Evolutionary conservation across 176 grass and related monocot species (phyloP).

Genomic region (Triticum urartu): DNA sequence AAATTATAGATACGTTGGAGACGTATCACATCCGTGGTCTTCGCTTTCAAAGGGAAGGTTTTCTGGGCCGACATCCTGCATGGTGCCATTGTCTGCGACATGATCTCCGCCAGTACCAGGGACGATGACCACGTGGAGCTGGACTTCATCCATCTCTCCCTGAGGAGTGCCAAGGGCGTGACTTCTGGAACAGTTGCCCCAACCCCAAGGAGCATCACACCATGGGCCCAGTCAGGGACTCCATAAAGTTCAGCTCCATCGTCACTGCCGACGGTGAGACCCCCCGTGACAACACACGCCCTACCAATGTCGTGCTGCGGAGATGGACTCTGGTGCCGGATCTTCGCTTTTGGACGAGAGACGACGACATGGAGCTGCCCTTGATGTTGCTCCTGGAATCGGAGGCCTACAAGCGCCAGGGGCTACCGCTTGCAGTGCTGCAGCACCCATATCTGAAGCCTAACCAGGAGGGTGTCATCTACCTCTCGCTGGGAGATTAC

Average conservation of each 20-base stretch:
- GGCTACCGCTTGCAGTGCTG: not conserved
- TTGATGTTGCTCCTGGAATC: not conserved
- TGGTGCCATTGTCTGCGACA: conserved; percentile 1
- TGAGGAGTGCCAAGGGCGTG: not conserved
- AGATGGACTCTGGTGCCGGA: not conserved
- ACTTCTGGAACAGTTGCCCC: not conserved
- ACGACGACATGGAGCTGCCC: not conserved
- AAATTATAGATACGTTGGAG: too few relatives aligned
- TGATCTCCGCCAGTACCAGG: not conserved
- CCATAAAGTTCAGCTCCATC: conserved; percentile 1
- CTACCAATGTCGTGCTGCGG: not conserved
- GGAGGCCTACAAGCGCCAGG: not conserved
- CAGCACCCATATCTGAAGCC: not conserved
- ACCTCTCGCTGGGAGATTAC: conserved; percentile 3
- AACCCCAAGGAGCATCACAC: not conserved
- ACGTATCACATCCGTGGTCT: not conserved
- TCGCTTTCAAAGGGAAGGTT: not conserved
- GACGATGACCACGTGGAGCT: not conserved
- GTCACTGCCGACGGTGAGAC: not conserved
- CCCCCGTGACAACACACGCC: not conserved
- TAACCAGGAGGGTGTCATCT: not conserved
- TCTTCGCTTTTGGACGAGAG: not conserved
- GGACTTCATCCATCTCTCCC: not conserved
- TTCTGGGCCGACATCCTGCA: not conserved
- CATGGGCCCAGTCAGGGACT: conserved; percentile 5